Conservation (phyloP, 2,329 filamentous ascomycete genomes). For the Didymella lethalis region DNA sequence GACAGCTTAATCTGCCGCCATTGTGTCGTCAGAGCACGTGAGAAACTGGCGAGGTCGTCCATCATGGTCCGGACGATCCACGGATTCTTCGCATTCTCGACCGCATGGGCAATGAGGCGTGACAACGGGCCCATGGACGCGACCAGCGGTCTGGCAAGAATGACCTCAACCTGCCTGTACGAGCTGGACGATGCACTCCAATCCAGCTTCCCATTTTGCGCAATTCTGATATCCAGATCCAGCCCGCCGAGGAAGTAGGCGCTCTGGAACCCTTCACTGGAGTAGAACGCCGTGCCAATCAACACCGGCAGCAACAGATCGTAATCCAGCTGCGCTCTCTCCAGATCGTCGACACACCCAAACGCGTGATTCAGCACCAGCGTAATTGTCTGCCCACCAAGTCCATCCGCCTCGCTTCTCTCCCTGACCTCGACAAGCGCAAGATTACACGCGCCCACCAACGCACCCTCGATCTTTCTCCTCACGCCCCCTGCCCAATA, state of each 20-base stretch:
- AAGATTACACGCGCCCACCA: conserved; percentile 79
- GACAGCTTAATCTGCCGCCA: conserved; percentile 81
- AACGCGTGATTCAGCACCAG: conserved; percentile 81
- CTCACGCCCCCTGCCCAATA: conserved; percentile 69
- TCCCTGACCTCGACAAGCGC: conserved; percentile 67
- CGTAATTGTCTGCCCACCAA: conserved; percentile 62
- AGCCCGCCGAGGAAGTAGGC: conserved; percentile 78
- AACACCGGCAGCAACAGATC: conserved; percentile 73
- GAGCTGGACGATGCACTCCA: conserved; percentile 71
- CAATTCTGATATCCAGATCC: conserved; percentile 69
- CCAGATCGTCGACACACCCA: conserved; percentile 69
- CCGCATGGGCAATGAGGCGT: conserved; percentile 69
- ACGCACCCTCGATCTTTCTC: conserved; percentile 73
- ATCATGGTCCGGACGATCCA: conserved; percentile 61
- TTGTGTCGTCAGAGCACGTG: conserved; percentile 69
- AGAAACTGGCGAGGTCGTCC: conserved; percentile 73
- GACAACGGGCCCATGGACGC: conserved; percentile 73
- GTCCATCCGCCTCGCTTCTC: conserved; percentile 60
- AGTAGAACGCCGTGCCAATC: conserved; percentile 72
- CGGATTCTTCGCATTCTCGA: conserved; percentile 64
- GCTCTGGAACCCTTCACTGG: conserved; percentile 75
- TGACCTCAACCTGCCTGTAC: conserved; percentile 64
- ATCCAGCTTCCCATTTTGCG: conserved; percentile 60
- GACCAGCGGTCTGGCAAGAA: conserved; percentile 69
- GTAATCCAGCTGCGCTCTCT: conserved; percentile 69